A percentile compares a stretch with the other conserved stretches of the same genome.
Conservation (phyloP, 345 rosid species). For the Pugionium cornutum region DNA sequence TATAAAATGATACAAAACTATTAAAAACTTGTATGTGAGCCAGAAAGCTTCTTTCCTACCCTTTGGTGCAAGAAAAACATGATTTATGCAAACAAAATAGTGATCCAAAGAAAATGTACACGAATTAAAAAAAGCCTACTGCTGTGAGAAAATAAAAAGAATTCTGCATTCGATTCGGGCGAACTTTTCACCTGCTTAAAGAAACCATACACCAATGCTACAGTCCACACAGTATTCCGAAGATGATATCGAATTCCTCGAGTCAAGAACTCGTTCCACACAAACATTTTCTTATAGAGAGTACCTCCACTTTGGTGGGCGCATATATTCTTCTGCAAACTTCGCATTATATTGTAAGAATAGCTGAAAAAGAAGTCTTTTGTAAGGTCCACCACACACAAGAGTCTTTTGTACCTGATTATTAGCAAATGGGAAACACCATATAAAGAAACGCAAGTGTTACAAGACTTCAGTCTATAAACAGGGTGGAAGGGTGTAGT, state of each 20-base stretch:
- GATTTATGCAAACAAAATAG: constrained; percentile 5
- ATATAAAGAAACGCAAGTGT: constrained; percentile 13
- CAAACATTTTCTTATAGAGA: constrained; percentile 92
- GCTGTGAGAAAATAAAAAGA: constrained; percentile 7
- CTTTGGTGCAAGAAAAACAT: neutral
- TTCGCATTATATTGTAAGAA: constrained; percentile 88
- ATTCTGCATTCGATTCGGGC: neutral
- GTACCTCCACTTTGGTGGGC: constrained; percentile 62
- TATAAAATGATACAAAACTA: neutral
- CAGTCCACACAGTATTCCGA: constrained; percentile 91
- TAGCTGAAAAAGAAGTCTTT: constrained; percentile 99
- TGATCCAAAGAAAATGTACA: constrained; percentile 6
- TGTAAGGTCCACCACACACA: constrained; percentile 85
- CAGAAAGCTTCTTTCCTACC: too few relatives aligned
- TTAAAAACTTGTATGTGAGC: neutral
- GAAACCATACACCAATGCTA: constrained; percentile 94
- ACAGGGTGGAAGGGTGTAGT: neutral
- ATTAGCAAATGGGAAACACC: constrained; percentile 31
- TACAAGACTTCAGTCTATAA: constrained; percentile 6
- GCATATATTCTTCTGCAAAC: constrained; percentile 87
- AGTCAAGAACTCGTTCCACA: constrained; percentile 97
- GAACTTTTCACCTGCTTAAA: constrained; percentile 77
- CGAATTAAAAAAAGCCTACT: neutral
- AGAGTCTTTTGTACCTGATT: constrained; percentile 94
- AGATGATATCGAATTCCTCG: constrained; percentile 87